phyloP scores from a whole-genome alignment of 805 yeast species.

The Candida ficus region DNA sequence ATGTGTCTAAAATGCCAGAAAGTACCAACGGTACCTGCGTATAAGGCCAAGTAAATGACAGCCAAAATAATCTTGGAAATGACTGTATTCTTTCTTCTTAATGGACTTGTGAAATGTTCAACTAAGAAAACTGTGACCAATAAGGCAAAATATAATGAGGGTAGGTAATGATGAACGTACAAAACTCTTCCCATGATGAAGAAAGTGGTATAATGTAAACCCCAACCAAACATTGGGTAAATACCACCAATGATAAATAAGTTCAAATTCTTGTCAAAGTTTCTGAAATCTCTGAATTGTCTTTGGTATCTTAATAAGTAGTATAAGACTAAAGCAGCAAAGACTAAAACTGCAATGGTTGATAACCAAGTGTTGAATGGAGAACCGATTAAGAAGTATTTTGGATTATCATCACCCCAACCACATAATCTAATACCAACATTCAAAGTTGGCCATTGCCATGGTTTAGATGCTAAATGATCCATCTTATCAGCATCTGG shows the following conservation, averaged over 20 bases:
- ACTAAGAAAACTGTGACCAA: slow-evolving; percentile 48
- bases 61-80: slow-evolving; percentile 23
- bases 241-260: slow-evolving; percentile 65
- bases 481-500: slow-evolving; percentile 77
- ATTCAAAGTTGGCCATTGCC: slow-evolving; percentile 87
- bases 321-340: slow-evolving; percentile 36
- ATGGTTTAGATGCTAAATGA: slow-evolving; percentile 63
- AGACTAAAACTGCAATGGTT: slow-evolving; percentile 49
- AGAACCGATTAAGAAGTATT: slow-evolving; percentile 68
- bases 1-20: slow-evolving; percentile 61
- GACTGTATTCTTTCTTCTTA: slow-evolving; percentile 17
- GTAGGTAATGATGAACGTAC: slow-evolving; percentile 80
- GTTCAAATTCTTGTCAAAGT: slow-evolving; percentile 39
- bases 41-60: slow-evolving; percentile 35
- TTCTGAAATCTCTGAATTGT: slow-evolving; percentile 58
- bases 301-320: slow-evolving; percentile 67
- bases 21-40: slow-evolving; percentile 39
- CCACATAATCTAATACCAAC: slow-evolving; percentile 73
- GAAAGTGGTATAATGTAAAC: slow-evolving; percentile 71
- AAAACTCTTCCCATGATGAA: slow-evolving; percentile 82
- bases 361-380: slow-evolving; percentile 80
- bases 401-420: slow-evolving; percentile 56
- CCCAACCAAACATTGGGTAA: slow-evolving; percentile 79
- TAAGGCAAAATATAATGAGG: slow-evolving; percentile 76
- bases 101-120: slow-evolving; percentile 34